Evolutionary conservation across 768 basidiomycete genomes (phyloP), one percentile per base, ranked within the genome.

Genomic region (Harrya chromipes): DNA sequence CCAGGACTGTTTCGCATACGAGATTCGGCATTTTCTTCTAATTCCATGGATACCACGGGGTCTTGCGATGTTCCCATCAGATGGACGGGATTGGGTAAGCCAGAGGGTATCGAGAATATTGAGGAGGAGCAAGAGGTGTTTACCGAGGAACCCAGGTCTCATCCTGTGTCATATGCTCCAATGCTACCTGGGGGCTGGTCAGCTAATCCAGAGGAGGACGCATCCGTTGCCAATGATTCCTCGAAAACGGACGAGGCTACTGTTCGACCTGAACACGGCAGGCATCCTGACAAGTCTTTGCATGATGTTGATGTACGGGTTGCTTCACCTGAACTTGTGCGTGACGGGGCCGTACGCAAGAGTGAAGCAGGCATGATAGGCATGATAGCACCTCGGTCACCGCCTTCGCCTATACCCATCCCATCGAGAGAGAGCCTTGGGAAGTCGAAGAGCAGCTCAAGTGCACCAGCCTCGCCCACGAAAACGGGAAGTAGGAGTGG

Each of bases 281-380:
- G 53, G 19, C 58, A 57, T 20, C 65, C 65, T 24, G 69, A 69
- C 53, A 66, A 67, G 45, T 67, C 67, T 44, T 43, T 83, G 33
- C 74, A 81, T 37, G 75, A 81, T 53, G 78, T 81, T 20, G 54
- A 67, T 35, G 79, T 75, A 6, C 76, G 77, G 19, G 72, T 84
- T 39, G 70, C 72, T 36, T 74, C 77, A 11, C 85, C 85, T 16
- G 79, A 81, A 51, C 56, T 82, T 20, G 74, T 77, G 10, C 60
- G 57, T 29, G 70, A 74, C 33, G 67, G 74, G 50, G 66, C 63
- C 5, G 61, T 75, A 42, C 71, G 81, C 55, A 83, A 80, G 64
- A 87, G 85, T 52, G 84, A 87, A 63, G 78, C 79, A 6, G 85
- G 80, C 3, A 62, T 82, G 52, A 74, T 84, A 35, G 77, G 77